Conservation (phyloP, 169 alveolate genomes). For the Cryptosporidium sp. region DNA sequence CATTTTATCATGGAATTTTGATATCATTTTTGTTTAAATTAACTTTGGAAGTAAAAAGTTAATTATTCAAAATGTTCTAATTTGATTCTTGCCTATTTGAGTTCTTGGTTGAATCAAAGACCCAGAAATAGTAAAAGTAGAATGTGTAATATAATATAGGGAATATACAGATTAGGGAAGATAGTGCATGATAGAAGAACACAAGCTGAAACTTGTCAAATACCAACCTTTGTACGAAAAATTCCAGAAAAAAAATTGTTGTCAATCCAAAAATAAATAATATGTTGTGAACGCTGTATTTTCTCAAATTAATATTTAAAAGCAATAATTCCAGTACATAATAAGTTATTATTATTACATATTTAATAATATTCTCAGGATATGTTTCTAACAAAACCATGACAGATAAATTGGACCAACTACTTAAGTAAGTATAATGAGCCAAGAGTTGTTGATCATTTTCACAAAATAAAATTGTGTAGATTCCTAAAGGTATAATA, state of each 20-base stretch:
- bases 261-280: background rate
- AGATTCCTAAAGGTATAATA: conserved; percentile 19
- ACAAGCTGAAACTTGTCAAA: conserved; percentile 4
- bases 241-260: conserved; percentile 25
- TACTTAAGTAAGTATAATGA: conserved; percentile 7
- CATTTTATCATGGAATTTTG: too few relatives aligned
- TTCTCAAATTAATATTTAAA: background rate
- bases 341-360: conserved; percentile 3
- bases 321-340: background rate
- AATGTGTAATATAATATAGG: conserved; percentile 44
- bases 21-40: too few relatives aligned
- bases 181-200: conserved; percentile 35
- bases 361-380: conserved; percentile 62
- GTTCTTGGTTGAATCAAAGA: background rate
- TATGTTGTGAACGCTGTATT: conserved; percentile 3
- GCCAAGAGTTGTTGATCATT: background rate
- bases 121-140: conserved; percentile 17
- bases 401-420: conserved; percentile 43
- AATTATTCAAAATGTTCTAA: too few relatives aligned
- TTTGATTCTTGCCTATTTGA: background rate
- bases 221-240: conserved; percentile 26
- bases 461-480: conserved; percentile 9
- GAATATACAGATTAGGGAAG: conserved; percentile 26
- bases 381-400: conserved; percentile 39
- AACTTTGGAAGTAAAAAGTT: too few relatives aligned